Conservation (phyloP, 768 basidiomycete genomes). For the Russula virescens region DNA sequence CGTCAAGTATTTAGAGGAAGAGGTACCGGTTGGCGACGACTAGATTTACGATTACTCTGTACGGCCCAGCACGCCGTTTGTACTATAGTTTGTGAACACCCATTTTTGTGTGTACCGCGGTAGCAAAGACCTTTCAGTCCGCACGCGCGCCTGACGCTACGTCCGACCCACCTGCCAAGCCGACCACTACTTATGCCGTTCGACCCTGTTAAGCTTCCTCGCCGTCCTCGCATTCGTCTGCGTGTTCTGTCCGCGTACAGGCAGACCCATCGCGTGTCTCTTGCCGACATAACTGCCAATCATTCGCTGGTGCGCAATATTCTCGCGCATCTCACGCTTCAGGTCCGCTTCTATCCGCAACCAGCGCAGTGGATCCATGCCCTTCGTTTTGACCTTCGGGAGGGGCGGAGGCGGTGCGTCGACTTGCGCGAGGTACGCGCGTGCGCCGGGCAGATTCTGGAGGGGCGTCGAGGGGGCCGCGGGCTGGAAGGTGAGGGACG, state of each 20-base stretch:
- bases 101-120: neutral
- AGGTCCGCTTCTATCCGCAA: constrained; percentile 87
- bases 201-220: constrained; percentile 81
- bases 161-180: no score
- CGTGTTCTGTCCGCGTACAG: constrained; percentile 93
- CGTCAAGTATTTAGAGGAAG: constrained; percentile 91
- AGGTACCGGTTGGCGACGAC: constrained; percentile 90
- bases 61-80: neutral
- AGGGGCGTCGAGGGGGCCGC: constrained; percentile 37
- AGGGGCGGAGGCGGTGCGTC: constrained; percentile 5
- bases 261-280: constrained; percentile 88
- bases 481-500: constrained; percentile 46
- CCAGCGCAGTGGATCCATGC: constrained; percentile 58
- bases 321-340: constrained; percentile 74
- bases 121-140: no score
- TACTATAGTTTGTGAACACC: constrained; percentile 7
- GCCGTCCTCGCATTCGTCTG: constrained; percentile 88
- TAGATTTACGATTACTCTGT: constrained; percentile 33
- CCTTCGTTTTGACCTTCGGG: constrained; percentile 17
- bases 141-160: no score
- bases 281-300: constrained; percentile 93
- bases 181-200: constrained; percentile 42
- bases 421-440: constrained; percentile 2
- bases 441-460: constrained; percentile 28
- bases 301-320: constrained; percentile 88